These are phyloP conservation scores for Fabrea salina DNA, from an alignment of 169 alveolate species.

Conservation along the genomic window DNA sequence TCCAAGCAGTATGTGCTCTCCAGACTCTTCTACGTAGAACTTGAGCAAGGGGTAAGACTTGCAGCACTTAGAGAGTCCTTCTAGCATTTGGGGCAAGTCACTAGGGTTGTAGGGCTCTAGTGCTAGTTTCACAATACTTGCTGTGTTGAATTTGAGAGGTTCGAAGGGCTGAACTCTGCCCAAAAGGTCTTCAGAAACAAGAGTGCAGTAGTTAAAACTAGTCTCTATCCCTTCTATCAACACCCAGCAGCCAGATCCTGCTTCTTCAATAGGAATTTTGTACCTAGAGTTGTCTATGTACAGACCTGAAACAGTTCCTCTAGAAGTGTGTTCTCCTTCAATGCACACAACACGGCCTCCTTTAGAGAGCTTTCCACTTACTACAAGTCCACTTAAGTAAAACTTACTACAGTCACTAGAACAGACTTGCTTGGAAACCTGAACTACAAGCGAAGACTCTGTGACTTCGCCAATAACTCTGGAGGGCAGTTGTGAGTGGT, in stretches of 20 bases:
- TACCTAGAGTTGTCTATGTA: slow-evolving; percentile 94
- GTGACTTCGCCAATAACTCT: slow-evolving; percentile 54
- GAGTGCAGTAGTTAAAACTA: slow-evolving; percentile 89
- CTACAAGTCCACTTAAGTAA: slow-evolving; percentile 95
- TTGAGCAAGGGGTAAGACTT: slow-evolving; percentile 92
- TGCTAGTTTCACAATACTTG: slow-evolving; percentile 83
- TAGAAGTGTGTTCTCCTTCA: slow-evolving; percentile 95
- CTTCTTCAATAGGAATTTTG: slow-evolving; percentile 85
- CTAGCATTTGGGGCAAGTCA: slow-evolving; percentile 98
- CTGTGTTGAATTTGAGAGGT: background rate
- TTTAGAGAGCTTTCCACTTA: slow-evolving; percentile 94
- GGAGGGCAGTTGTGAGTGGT: background rate
- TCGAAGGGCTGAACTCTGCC: slow-evolving; percentile 44
- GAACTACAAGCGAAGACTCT: slow-evolving; percentile 85
- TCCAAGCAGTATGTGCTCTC: slow-evolving; percentile 97
- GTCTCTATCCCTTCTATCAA: slow-evolving; percentile 95
- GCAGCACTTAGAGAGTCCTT: slow-evolving; percentile 93
- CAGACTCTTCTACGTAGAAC: slow-evolving; percentile 97
- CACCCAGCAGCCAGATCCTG: slow-evolving; percentile 93
- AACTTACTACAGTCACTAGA: slow-evolving; percentile 89
- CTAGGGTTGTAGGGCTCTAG: slow-evolving; percentile 98
- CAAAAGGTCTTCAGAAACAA: slow-evolving; percentile 28
- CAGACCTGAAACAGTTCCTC: slow-evolving; percentile 83
- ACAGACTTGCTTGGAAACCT: slow-evolving; percentile 92
- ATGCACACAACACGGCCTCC: slow-evolving; percentile 89